Evolutionary conservation across 345 rosid species (phyloP), one percentile per base, ranked within the genome.

Genomic region (Hirschfeldia incana): DNA sequence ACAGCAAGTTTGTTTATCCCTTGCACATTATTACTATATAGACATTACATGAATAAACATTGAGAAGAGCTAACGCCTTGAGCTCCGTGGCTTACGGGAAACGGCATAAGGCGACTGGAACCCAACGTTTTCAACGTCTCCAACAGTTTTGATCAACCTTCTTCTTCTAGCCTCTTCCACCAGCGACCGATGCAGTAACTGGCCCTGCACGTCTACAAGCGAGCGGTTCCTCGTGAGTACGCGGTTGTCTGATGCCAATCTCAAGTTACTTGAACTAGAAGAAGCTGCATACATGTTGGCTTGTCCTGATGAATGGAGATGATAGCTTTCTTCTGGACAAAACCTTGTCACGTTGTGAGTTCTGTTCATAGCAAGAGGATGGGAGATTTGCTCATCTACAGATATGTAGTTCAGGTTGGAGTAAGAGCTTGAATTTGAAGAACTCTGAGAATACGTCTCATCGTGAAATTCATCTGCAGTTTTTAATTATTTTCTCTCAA

Each of bases 91-190:
- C 73, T 75, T 80, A 39, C 67, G 74, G 8, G 84, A 69, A 83
- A 84, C 81, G 28, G 70, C 86, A 69, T 77, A 66, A 58, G 94
- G 97, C 36, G 83, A 74, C 79, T 84, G 91, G 70, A 87, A 92
- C 57, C 97, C 97, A 55, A 92, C 87, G 58, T 83, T 65, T 74
- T 92, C 92, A n/a, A 92, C 90, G 36, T 82, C 92, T 78, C 97
- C 97, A 42, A 83, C 95, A 4, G 97, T 92, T 73, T 84, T 92
- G 83, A 82, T 83, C 81, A 88, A 44, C 46, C 95, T 67, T 83
- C 87, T 81, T 77, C 79, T 92, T 74, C 81, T 78, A 64, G 90
- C 86, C 73, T 90, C 94, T 85, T 92, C 92, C 46, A 83, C 82
- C 51, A 86, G 73, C 2, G 92, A 89, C 59, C 85, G 84, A 74